phyloP scores from a whole-genome alignment of 1,139 yeast genomes.

The Yamadazyma spencermartinsiae region DNA sequence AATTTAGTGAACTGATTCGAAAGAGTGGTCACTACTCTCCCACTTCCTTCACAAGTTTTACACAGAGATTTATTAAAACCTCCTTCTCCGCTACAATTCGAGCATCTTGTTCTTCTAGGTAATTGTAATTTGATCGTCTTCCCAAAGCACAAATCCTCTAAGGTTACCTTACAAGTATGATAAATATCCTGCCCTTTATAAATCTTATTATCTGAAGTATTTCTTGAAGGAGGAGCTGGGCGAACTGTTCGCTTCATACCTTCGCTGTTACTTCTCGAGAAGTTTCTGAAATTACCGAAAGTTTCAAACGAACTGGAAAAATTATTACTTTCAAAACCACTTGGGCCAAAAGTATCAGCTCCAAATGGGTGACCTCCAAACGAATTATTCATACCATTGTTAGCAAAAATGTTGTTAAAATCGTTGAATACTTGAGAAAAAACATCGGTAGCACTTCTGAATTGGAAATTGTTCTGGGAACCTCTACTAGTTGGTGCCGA shows the following conservation, averaged over 20 bases:
- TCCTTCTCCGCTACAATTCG: slow-evolving; percentile 37
- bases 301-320: not conserved
- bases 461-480: slow-evolving; percentile 9
- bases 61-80: slow-evolving; percentile 38
- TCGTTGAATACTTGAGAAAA: slow-evolving; percentile 44
- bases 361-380: slow-evolving; percentile 11
- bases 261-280: not conserved
- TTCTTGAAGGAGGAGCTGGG: slow-evolving; percentile 19
- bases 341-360: slow-evolving; percentile 5
- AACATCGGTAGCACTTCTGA: slow-evolving; percentile 25
- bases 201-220: slow-evolving; percentile 8
- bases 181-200: slow-evolving; percentile 40
- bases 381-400: slow-evolving; percentile 13
- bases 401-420: slow-evolving; percentile 32
- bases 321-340: too few relatives aligned
- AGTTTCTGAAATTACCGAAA: not conserved
- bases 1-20: slow-evolving; percentile 33
- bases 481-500: slow-evolving; percentile 10
- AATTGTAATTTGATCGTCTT: slow-evolving; percentile 41
- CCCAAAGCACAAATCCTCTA: slow-evolving; percentile 41
- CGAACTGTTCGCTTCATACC: slow-evolving; percentile 23
- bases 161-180: slow-evolving; percentile 38
- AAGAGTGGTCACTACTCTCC: slow-evolving; percentile 33
- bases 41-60: slow-evolving; percentile 39
- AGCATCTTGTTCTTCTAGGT: slow-evolving; percentile 39